phyloP scores from a whole-genome alignment of 2,329 filamentous ascomycete species.

The Phaeoacremonium minimum region DNA sequence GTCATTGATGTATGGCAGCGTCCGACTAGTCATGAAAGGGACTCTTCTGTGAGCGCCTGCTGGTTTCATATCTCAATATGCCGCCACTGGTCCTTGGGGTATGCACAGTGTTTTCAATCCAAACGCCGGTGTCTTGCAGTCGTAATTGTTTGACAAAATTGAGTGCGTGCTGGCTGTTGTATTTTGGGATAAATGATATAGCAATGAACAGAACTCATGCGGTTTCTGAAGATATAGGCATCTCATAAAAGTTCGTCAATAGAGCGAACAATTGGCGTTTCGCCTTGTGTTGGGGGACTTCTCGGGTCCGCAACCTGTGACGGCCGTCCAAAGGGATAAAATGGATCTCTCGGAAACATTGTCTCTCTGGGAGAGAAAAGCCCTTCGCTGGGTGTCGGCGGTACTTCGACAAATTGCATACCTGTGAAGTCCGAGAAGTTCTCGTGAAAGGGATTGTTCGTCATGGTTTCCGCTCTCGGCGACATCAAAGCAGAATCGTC shows the following conservation, averaged over 20 bases:
- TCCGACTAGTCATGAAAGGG: too few species aligned
- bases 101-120: too few species aligned
- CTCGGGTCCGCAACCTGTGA: slow-evolving; percentile 59
- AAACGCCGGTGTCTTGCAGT: too few species aligned
- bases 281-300: slow-evolving; percentile 70
- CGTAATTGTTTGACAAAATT: too few species aligned
- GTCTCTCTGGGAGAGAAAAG: slow-evolving; percentile 49
- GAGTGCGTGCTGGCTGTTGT: too few species aligned
- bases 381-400: slow-evolving; percentile 46
- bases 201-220: too few species aligned
- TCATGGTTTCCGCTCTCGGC: slow-evolving; percentile 69
- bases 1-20: too few species aligned
- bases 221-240: too few species aligned
- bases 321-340: slow-evolving; percentile 47
- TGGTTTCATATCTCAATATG: too few species aligned
- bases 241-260: slow-evolving; percentile 75
- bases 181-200: too few species aligned
- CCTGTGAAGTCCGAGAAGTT: slow-evolving; percentile 35
- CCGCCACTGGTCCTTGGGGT: too few species aligned
- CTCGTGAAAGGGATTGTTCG: slow-evolving; percentile 59
- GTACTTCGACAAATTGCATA: slow-evolving; percentile 48
- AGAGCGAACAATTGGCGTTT: slow-evolving; percentile 70
- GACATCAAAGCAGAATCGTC: slow-evolving; percentile 61
- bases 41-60: too few species aligned
- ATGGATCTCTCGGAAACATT: slow-evolving; percentile 50